Conservation (phyloP, 768 basidiomycete species). For the Tulasnella sp. region DNA sequence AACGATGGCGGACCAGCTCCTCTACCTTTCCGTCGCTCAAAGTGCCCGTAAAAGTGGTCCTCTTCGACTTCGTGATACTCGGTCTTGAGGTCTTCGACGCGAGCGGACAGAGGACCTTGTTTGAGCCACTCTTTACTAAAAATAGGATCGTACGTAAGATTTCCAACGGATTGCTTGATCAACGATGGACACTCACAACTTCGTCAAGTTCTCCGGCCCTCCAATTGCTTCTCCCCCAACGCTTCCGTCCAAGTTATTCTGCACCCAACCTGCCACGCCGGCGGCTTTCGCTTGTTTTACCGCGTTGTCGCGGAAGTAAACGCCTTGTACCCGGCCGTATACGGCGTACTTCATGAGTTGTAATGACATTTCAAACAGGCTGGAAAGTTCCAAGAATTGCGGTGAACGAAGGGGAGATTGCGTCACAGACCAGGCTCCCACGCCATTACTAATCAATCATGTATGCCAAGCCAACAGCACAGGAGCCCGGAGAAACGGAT, state of each 20-base stretch:
- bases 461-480: too few relatives aligned
- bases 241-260: conserved; percentile 1
- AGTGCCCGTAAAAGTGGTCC: neutral
- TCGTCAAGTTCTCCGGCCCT: neutral
- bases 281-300: neutral
- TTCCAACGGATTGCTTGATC: too few relatives aligned
- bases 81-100: neutral
- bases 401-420: too few relatives aligned
- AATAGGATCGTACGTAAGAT: too few relatives aligned
- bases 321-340: conserved; percentile 2
- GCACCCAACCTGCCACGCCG: neutral
- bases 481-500: too few relatives aligned
- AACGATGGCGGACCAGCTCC: neutral
- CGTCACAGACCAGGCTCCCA: too few relatives aligned
- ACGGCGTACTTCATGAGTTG: conserved; percentile 8
- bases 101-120: neutral
- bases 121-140: neutral
- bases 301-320: neutral
- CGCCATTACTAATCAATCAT: too few relatives aligned
- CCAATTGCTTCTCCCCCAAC: conserved; percentile 8
- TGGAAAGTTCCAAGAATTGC: too few relatives aligned
- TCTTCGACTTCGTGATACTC: neutral
- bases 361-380: neutral
- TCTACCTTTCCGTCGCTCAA: neutral
- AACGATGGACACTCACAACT: conserved; percentile 9